These are phyloP conservation scores for Dothistroma pini DNA, from an alignment of 2,329 filamentous ascomycete genomes.

Conservation along the genomic window DNA sequence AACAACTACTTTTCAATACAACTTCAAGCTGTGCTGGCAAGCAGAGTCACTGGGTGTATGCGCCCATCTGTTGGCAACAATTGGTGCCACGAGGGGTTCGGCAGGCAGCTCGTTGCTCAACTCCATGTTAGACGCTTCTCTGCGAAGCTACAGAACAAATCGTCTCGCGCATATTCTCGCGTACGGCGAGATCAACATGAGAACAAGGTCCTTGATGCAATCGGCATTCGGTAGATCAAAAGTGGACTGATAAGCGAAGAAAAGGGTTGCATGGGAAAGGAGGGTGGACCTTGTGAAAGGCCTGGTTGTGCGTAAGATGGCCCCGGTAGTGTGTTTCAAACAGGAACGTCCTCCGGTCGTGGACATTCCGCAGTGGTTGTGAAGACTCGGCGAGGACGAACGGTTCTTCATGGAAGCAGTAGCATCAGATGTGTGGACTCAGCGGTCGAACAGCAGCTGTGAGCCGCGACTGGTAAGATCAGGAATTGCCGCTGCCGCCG, in stretches of 20 bases:
- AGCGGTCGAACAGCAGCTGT: neutral
- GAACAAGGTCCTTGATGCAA: neutral
- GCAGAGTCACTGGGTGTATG: neutral
- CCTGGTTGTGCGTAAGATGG: neutral
- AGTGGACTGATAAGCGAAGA: neutral
- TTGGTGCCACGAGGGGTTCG: neutral
- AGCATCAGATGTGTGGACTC: neutral
- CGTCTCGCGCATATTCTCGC: neutral
- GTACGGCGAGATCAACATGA: neutral
- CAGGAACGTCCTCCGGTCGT: neutral
- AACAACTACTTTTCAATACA: neutral
- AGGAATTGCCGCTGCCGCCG: neutral
- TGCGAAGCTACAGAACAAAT: neutral
- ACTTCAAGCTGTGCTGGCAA: neutral
- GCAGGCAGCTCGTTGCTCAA: neutral
- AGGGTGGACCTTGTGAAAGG: neutral
- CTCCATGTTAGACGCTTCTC: neutral
- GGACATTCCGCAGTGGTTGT: neutral
- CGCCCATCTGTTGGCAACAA: neutral
- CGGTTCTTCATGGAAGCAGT: too few species aligned
- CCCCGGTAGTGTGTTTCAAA: neutral
- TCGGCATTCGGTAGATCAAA: neutral
- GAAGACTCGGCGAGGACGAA: too few species aligned
- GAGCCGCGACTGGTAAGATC: neutral
- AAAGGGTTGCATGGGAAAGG: neutral